phyloP scores from a whole-genome alignment of 2,329 filamentous ascomycete genomes.

The Blastomyces percursus region DNA sequence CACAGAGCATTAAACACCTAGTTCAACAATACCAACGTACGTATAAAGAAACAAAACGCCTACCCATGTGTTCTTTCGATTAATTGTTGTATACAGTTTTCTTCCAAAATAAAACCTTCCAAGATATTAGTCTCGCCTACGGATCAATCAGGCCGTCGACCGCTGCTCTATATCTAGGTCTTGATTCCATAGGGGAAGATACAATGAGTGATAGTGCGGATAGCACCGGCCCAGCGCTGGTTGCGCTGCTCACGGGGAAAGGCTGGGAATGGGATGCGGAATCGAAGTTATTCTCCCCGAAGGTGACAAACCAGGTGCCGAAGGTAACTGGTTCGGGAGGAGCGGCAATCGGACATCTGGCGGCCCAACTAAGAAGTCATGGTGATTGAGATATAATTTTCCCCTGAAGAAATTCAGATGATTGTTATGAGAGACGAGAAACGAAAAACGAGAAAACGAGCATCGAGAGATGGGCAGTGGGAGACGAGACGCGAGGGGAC shows the following conservation, averaged over 20 bases:
- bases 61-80: not conserved
- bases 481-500: no score
- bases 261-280: constrained; percentile 32
- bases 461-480: not conserved
- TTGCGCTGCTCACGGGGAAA: constrained; percentile 25
- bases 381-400: constrained; percentile 18
- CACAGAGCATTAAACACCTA: constrained; percentile 22
- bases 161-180: constrained; percentile 29
- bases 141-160: constrained; percentile 29
- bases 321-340: constrained; percentile 13
- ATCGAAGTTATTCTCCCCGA: constrained; percentile 26
- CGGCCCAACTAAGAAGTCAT: constrained; percentile 25
- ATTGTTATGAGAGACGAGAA: not conserved
- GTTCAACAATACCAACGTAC: constrained; percentile 29
- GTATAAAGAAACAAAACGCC: constrained; percentile 4
- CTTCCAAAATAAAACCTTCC: constrained; percentile 30
- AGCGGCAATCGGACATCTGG: constrained; percentile 24
- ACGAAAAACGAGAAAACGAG: not conserved
- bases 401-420: not conserved
- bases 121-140: constrained; percentile 30
- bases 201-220: constrained; percentile 16
- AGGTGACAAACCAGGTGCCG: constrained; percentile 17
- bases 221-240: constrained; percentile 20
- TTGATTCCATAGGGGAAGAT: constrained; percentile 18
- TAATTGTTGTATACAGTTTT: constrained; percentile 19